Evolutionary conservation across 2,329 filamentous ascomycete genomes (phyloP).

Genomic region (Fonsecaea nubica): DNA sequence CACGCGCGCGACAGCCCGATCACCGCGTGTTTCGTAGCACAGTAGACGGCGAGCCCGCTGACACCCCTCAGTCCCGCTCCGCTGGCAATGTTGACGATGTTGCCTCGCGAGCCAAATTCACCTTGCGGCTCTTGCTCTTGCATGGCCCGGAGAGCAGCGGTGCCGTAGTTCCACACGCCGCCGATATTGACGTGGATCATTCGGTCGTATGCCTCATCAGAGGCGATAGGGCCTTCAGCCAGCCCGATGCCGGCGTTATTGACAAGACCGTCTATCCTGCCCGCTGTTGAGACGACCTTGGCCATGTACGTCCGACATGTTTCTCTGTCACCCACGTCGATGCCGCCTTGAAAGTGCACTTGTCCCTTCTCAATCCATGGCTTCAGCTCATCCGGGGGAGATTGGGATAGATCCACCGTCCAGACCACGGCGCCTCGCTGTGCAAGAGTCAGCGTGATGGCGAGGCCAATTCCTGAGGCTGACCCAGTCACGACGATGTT

Average conservation of each 20-base stretch:
- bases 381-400: slow-evolving; percentile 23
- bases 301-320: slow-evolving; percentile 48
- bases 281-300: slow-evolving; percentile 62
- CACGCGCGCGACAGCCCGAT: slow-evolving; percentile 53
- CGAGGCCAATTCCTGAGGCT: slow-evolving; percentile 67
- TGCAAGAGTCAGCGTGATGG: slow-evolving; percentile 52
- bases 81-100: slow-evolving; percentile 34
- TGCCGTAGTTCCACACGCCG: slow-evolving; percentile 53
- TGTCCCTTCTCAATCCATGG: slow-evolving; percentile 26
- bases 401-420: slow-evolving; percentile 23
- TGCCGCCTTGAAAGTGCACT: slow-evolving; percentile 28
- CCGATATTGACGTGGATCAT: slow-evolving; percentile 54
- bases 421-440: slow-evolving; percentile 26
- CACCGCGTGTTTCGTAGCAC: slow-evolving; percentile 52
- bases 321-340: slow-evolving; percentile 22
- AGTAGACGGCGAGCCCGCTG: slow-evolving; percentile 48
- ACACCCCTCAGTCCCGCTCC: slow-evolving; percentile 28
- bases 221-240: slow-evolving; percentile 55
- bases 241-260: slow-evolving; percentile 44
- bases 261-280: slow-evolving; percentile 42
- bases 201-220: slow-evolving; percentile 49
- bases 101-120: slow-evolving; percentile 23
- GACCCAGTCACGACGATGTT: slow-evolving; percentile 71
- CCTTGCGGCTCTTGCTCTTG: slow-evolving; percentile 50
- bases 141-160: slow-evolving; percentile 54